Conservation (phyloP, 2,329 filamentous ascomycete species). For the Grosmannia huntii region DNA sequence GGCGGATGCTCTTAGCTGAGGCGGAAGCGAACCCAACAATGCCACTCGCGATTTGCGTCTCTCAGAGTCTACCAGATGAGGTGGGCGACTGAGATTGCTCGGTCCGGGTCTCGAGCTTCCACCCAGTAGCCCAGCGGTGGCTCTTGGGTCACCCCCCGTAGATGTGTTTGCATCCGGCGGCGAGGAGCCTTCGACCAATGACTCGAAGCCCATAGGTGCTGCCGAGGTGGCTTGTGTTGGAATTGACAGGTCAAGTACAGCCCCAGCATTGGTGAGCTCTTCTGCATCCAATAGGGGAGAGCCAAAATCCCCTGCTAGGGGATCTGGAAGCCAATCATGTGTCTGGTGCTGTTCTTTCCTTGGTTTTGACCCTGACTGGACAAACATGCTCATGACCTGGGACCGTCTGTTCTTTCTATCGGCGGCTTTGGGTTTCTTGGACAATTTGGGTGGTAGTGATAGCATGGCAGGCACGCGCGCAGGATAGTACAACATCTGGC, state of each 20-base stretch:
- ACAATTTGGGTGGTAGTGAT: slow-evolving; percentile 80
- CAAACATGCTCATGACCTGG: slow-evolving; percentile 56
- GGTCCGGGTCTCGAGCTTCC: slow-evolving; percentile 1
- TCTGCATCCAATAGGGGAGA: slow-evolving; percentile 4
- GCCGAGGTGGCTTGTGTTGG: not conserved
- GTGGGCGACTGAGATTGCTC: slow-evolving; percentile 16
- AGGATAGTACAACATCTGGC: slow-evolving; percentile 88
- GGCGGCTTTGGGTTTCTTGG: slow-evolving; percentile 52
- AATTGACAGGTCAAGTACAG: not conserved
- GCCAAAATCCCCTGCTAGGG: slow-evolving; percentile 22
- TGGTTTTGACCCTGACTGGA: slow-evolving; percentile 12
- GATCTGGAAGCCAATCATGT: slow-evolving; percentile 34
- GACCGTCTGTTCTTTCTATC: slow-evolving; percentile 60
- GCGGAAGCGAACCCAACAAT: slow-evolving; percentile 45
- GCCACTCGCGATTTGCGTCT: slow-evolving; percentile 26
- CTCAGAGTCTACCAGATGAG: slow-evolving; percentile 18
- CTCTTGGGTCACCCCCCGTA: not conserved
- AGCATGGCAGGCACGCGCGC: slow-evolving; percentile 89
- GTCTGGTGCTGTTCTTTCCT: slow-evolving; percentile 17
- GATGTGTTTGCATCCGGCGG: not conserved
- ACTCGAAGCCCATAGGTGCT: not conserved
- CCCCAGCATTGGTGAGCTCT: not conserved
- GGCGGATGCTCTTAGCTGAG: slow-evolving; percentile 78
- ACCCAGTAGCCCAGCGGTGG: not conserved
- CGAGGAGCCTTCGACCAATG: not conserved